A percentile compares a stretch with the other conserved stretches of the same genome.
These are phyloP conservation scores for Drechslerella stenobrocha DNA, from an alignment of 2,329 filamentous ascomycete species.

Conservation along the genomic window DNA sequence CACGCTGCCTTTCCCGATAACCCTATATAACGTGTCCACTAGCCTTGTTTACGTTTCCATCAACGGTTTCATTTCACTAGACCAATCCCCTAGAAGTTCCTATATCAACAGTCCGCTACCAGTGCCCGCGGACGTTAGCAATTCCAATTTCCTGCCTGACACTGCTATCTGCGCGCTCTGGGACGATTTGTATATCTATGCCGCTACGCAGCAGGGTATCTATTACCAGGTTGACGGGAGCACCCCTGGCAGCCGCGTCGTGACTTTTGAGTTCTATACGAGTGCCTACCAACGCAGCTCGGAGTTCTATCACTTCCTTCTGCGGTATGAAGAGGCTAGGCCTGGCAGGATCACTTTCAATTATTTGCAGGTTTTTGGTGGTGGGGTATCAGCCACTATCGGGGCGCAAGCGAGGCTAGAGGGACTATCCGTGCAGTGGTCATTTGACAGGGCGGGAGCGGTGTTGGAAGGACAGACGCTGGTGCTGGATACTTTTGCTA, in stretches of 20 bases:
- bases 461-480: constrained; percentile 28
- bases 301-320: constrained; percentile 43
- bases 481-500: constrained; percentile 28
- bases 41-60: constrained; percentile 27
- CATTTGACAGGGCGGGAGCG: constrained; percentile 22
- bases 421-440: constrained; percentile 35
- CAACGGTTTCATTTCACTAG: constrained; percentile 43
- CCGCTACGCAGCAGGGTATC: constrained; percentile 36
- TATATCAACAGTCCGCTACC: constrained; percentile 41
- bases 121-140: constrained; percentile 10
- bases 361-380: constrained; percentile 34
- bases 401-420: constrained; percentile 35
- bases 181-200: constrained; percentile 47
- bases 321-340: constrained; percentile 38
- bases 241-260: constrained; percentile 1
- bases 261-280: constrained; percentile 43
- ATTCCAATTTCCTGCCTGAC: constrained; percentile 28
- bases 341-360: constrained; percentile 25
- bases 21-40: constrained; percentile 28
- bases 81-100: constrained; percentile 28
- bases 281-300: constrained; percentile 25
- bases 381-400: constrained; percentile 32
- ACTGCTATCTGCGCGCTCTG: constrained; percentile 28
- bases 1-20: constrained; percentile 29
- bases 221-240: constrained; percentile 36